Evolutionary conservation across 164 flowering plant species (phyloP), one percentile per base, ranked within the genome.

Genomic region (Houttuynia cordata): DNA sequence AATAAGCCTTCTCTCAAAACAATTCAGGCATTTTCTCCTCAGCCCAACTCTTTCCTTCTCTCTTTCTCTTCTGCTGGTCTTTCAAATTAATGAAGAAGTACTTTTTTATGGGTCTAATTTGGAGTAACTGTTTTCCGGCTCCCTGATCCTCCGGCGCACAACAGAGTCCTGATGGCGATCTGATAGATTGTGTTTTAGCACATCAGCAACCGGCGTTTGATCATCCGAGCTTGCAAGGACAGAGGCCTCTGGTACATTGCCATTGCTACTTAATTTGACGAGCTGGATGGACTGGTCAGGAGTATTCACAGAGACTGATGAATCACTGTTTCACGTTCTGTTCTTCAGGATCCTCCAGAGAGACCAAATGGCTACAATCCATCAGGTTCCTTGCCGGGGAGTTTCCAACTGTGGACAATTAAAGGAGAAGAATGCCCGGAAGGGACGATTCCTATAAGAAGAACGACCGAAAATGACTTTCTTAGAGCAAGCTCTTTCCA

Each of bases 131-230:
- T 39, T 54, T 52, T 1, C 13, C 13, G 41, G 50, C 61, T 55
- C 2, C 23, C 55, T 10, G 57, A 9, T 54, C 49, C 8, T 54
- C 34, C 17, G 34, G 18, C 34, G n/a, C 59, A 67, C 21, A 70
- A 67, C 81, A 94, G 99, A 94, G 99, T 68, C 83, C 96, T 17
- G 99, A 94, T 76, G 99, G 99, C 41, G 99, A 94, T 80, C 56
- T 83, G 22, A 84, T 94, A 60, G 94, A 94, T 64, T 94, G 99
- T 75, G 91, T 94, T 61, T 51, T 62, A 6, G 63, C 86, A 65
- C 88, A 94, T 80, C 88, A 78, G 60, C 99, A 94, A 74, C 99
- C 93, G 57, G 99, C 97, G 58, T 94, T 94, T 79, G 99, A 94
- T 71, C 99, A 94, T 72, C 91, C 96, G n/a, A 52, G 70, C 71